Conservation (phyloP, 352 stramenopile genomes). For the Pythium myriotylum region DNA sequence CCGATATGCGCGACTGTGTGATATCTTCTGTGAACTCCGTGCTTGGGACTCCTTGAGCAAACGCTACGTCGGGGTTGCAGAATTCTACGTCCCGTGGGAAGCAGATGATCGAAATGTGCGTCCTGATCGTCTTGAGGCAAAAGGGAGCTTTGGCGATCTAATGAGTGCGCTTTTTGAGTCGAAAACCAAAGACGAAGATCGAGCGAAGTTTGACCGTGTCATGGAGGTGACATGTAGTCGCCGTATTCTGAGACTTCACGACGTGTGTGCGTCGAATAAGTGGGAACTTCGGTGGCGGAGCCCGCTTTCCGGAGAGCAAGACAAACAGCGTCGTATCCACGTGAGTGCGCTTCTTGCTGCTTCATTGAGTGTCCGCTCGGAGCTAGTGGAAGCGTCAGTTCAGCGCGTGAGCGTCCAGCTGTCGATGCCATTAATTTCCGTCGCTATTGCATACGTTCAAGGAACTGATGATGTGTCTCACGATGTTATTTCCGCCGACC, state of each 20-base stretch:
- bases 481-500: conserved; percentile 59
- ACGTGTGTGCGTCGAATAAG: conserved; percentile 52
- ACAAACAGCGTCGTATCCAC: conserved; percentile 65
- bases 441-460: conserved; percentile 13
- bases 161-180: conserved; percentile 77
- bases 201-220: conserved; percentile 31
- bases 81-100: conserved; percentile 84
- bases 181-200: conserved; percentile 47
- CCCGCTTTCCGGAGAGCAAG: conserved; percentile 61
- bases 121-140: conserved; percentile 32
- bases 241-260: conserved; percentile 38
- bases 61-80: conserved; percentile 51
- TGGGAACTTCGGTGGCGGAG: conserved; percentile 81
- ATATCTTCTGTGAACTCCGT: conserved; percentile 74
- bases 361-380: conserved; percentile 64
- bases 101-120: neutral
- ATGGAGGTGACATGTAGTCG: conserved; percentile 26
- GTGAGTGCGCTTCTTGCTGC: conserved; percentile 71
- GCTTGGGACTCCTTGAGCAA: conserved; percentile 63
- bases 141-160: conserved; percentile 64
- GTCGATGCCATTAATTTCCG: conserved; percentile 15
- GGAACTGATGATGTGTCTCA: conserved; percentile 44
- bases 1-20: conserved; percentile 44
- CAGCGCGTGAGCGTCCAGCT: conserved; percentile 33
- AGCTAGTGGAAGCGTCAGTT: conserved; percentile 42